Percentiles rank a stretch among this genome's conserved stretches.
Evolutionary conservation across 2,329 filamentous ascomycete species (phyloP).

Genomic region (Epichloe bromicola): DNA sequence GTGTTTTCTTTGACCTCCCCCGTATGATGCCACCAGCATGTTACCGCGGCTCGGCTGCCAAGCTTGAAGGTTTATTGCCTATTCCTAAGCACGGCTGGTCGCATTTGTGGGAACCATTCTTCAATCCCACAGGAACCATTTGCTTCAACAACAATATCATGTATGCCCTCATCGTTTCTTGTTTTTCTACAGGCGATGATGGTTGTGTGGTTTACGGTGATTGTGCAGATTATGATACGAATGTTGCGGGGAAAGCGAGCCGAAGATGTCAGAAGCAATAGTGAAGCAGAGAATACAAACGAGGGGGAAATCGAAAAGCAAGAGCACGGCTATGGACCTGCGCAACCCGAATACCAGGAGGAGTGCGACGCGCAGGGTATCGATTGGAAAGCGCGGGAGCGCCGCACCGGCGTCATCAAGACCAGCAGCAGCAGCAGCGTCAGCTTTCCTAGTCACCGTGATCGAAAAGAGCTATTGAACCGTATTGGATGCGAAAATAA

Average conservation of each 20-base stretch:
- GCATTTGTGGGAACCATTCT: constrained; percentile 61
- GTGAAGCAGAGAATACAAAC: background rate
- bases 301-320: background rate
- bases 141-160: constrained; percentile 69
- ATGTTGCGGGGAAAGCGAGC: background rate
- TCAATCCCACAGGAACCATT: constrained; percentile 55
- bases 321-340: background rate
- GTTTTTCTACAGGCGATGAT: constrained; percentile 61
- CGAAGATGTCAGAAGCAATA: background rate
- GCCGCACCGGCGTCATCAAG: background rate
- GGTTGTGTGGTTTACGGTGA: background rate
- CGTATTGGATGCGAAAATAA: constrained; percentile 1
- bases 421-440: background rate
- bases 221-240: background rate
- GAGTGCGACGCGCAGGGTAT: background rate
- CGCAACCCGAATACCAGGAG: background rate
- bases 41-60: constrained; percentile 47
- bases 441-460: constrained; percentile 75
- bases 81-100: constrained; percentile 39
- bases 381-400: background rate
- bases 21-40: constrained; percentile 53
- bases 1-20: constrained; percentile 56
- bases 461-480: background rate
- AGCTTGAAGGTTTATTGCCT: constrained; percentile 40
- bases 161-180: constrained; percentile 58